Conservation (phyloP, 805 yeast species). For the Tetrapisispora arboricola region DNA sequence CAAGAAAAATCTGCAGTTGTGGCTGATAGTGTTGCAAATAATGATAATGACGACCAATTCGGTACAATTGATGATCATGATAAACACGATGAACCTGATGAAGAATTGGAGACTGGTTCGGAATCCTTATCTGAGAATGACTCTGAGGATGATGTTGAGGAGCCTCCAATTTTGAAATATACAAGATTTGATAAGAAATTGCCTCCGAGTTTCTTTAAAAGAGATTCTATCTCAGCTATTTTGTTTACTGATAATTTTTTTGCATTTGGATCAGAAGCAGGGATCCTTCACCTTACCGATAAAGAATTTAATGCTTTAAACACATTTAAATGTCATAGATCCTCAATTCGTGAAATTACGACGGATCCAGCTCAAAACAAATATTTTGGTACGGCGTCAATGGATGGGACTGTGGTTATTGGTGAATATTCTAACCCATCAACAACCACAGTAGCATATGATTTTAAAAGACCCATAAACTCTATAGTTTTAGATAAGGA, state of each 20-base stretch:
- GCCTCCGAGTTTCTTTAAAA: constrained; percentile 58
- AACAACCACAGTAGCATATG: constrained; percentile 57
- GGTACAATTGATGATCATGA: not conserved
- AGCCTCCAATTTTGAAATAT: constrained; percentile 69
- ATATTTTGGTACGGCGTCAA: constrained; percentile 76
- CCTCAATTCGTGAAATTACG: constrained; percentile 66
- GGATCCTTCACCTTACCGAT: constrained; percentile 58
- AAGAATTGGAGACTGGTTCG: too few species aligned
- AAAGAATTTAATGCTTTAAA: constrained; percentile 47
- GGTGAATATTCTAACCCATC: constrained; percentile 50
- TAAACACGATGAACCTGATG: too few species aligned
- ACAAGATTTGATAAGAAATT: constrained; percentile 53
- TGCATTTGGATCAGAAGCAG: constrained; percentile 85
- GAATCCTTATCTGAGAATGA: constrained; percentile 26
- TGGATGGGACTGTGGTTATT: constrained; percentile 86
- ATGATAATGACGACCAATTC: too few species aligned
- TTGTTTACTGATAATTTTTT: constrained; percentile 48
- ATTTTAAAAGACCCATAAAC: constrained; percentile 81
- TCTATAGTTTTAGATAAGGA: constrained; percentile 72
- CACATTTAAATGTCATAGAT: constrained; percentile 74
- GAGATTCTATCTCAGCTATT: constrained; percentile 72
- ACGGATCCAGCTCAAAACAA: constrained; percentile 45
- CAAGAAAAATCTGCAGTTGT: too few species aligned
- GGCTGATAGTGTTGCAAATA: too few species aligned
- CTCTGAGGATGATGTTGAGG: constrained; percentile 39